Base-by-base conservation (phyloP, 306 rosid genomes). In the Sicyos baderoa region DNA sequence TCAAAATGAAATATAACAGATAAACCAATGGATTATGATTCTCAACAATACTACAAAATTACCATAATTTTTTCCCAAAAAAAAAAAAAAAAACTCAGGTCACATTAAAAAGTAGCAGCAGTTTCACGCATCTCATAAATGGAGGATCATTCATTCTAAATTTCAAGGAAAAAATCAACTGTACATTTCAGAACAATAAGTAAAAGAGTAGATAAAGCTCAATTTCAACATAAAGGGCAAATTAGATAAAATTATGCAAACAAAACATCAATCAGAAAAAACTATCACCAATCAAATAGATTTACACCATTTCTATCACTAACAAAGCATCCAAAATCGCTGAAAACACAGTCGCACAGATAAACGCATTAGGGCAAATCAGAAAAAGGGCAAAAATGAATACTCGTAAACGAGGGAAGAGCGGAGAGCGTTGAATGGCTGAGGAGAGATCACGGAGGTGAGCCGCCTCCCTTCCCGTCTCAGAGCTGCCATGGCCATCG, bases 381-480 rank as follows among this genome's bases (percentile, higher is more conserved):
- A 51, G 37, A 42, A 72, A 0, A 32, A 11, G 8, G 47, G 27
- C 45, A 45, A 3, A 50, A 40, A 50, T 64, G 49, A 29, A 16
- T 74, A 85, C 89, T 79, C 85, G 25, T 81, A 35, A 54, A 73
- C 7, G 75, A 85, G 63, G 65, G 87, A 78, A 70, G 87, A 76
- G 73, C 85, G 83, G 74, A 72, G 16, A 53, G 80, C 80, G 74
- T 80, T 23, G 75, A 82, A 73, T 2, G 95, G 85, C 51, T 76
- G 84, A 29, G 92, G 84, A 70, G 91, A 76, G 63, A 82, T 44
- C 76, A 87, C 80, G 54, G 91, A 76, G 51, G 87, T 75, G 71
- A 90, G 57, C 51, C 96, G 97, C 86, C 83, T 88, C 81, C 94
- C 99, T 76, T 90, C 97, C 44, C 97, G 96, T 74, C 97, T 82